Percentiles rank a stretch among this genome's conserved stretches.
phyloP scores from a whole-genome alignment of 1,284 basidiomycete genomes.

The Rhizopogon parksii region DNA sequence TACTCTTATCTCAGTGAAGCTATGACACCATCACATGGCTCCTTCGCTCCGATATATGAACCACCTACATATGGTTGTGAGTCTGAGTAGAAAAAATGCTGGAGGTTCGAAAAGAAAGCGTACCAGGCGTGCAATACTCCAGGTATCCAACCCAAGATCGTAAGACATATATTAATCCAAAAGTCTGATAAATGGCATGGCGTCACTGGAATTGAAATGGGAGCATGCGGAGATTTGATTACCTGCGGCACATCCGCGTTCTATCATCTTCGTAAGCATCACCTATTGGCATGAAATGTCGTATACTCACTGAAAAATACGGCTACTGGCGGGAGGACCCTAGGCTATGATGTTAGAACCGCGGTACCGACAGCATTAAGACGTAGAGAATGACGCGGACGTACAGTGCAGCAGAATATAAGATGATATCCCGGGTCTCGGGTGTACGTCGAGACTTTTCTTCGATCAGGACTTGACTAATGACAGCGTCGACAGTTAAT shows the following conservation, averaged over 20 bases:
- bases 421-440: constrained; percentile 2
- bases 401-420: constrained; percentile 7
- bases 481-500: no score
- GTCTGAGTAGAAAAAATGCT: not conserved
- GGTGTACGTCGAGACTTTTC: no score
- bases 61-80: not conserved
- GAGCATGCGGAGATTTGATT: not conserved
- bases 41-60: constrained; percentile 9
- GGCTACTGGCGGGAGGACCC: constrained; percentile 5
- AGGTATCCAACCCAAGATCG: constrained; percentile 13
- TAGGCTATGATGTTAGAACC: not conserved
- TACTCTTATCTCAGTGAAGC: not conserved
- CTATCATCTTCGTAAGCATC: not conserved
- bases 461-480: no score
- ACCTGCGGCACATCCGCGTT: constrained; percentile 9
- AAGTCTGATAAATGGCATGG: constrained; percentile 4
- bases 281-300: not conserved
- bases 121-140: constrained; percentile 12
- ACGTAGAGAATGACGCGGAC: not conserved
- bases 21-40: constrained; percentile 2
- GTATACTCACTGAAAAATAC: constrained; percentile 5
- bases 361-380: no score
- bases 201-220: not conserved
- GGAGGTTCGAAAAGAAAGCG: not conserved
- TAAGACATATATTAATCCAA: constrained; percentile 11